Conservation (phyloP, 1,139 yeast species). For the Zygotorulaspora mrakii region DNA sequence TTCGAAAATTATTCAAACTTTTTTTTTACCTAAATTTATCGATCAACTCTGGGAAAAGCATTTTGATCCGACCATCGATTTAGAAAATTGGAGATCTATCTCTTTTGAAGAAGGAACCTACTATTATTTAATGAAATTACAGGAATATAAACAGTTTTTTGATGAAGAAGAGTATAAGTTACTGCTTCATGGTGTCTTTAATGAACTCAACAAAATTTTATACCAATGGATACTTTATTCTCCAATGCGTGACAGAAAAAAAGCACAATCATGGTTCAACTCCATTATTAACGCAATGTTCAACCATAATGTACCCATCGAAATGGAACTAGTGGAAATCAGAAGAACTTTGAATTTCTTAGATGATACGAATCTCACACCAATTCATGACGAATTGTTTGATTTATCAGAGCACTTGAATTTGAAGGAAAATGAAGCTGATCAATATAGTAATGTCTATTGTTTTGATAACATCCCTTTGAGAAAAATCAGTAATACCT, state of each 20-base stretch:
- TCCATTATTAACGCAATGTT: slow-evolving; percentile 24
- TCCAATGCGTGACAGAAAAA: slow-evolving; percentile 10
- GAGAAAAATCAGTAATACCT: slow-evolving; percentile 37
- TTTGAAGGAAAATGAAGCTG: slow-evolving; percentile 3
- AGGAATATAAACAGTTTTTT: slow-evolving; percentile 16
- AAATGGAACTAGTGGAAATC: slow-evolving; percentile 16
- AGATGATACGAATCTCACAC: slow-evolving; percentile 4
- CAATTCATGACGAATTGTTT: slow-evolving; percentile 24
- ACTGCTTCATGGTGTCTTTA: slow-evolving; percentile 22
- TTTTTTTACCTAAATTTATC: slow-evolving; percentile 39
- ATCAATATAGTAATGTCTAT: too few species aligned
- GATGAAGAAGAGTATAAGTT: slow-evolving; percentile 12
- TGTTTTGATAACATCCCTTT: slow-evolving; percentile 32
- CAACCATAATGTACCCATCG: slow-evolving; percentile 10
- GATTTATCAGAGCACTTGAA: slow-evolving; percentile 14
- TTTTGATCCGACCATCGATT: slow-evolving; percentile 28
- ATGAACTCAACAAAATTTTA: slow-evolving; percentile 25
- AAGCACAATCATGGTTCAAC: slow-evolving; percentile 26
- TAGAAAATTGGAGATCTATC: slow-evolving; percentile 18
- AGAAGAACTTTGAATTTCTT: slow-evolving; percentile 17
- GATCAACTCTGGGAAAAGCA: slow-evolving; percentile 28
- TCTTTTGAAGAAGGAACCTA: slow-evolving; percentile 15
- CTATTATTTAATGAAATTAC: slow-evolving; percentile 18
- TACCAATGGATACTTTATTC: slow-evolving; percentile 30
- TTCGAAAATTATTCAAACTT: slow-evolving; percentile 27